Evolutionary conservation across 2,329 filamentous ascomycete genomes (phyloP).

Genomic region (Cadophora sp.): DNA sequence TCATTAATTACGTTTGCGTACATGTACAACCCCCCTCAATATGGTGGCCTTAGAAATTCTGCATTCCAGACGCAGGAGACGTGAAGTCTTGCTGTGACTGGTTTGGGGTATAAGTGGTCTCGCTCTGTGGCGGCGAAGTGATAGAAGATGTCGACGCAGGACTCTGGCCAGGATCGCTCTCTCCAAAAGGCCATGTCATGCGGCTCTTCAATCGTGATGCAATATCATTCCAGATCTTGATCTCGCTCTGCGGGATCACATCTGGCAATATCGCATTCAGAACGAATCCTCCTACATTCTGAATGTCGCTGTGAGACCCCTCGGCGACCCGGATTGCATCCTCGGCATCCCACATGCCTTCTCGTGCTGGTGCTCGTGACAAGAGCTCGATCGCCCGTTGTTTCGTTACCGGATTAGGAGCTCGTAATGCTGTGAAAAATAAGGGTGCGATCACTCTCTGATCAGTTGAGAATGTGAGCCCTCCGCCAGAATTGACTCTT

Average conservation of each 20-base stretch:
- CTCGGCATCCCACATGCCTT: conserved; percentile 42
- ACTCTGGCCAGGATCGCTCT: conserved; percentile 20
- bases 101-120: conserved; percentile 6
- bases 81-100: conserved; percentile 3
- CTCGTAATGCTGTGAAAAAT: conserved; percentile 35
- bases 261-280: conserved; percentile 16
- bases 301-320: conserved; percentile 20
- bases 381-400: conserved; percentile 35
- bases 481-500: conserved; percentile 9
- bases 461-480: conserved; percentile 32
- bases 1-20: neutral
- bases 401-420: conserved; percentile 25
- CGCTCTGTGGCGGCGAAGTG: conserved; percentile 16
- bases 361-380: conserved; percentile 32
- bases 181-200: conserved; percentile 35
- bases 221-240: conserved; percentile 24
- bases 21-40: neutral
- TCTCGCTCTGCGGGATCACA: conserved; percentile 21
- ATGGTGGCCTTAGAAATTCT: neutral
- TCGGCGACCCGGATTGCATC: conserved; percentile 34
- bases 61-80: conserved; percentile 10
- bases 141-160: neutral
- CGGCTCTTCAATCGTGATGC: conserved; percentile 25
- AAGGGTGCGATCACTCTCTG: conserved; percentile 40
- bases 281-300: conserved; percentile 10